phyloP scores from a whole-genome alignment of 225 moss, liverwort and hornwort genomes.

The Bryum argenteum region DNA sequence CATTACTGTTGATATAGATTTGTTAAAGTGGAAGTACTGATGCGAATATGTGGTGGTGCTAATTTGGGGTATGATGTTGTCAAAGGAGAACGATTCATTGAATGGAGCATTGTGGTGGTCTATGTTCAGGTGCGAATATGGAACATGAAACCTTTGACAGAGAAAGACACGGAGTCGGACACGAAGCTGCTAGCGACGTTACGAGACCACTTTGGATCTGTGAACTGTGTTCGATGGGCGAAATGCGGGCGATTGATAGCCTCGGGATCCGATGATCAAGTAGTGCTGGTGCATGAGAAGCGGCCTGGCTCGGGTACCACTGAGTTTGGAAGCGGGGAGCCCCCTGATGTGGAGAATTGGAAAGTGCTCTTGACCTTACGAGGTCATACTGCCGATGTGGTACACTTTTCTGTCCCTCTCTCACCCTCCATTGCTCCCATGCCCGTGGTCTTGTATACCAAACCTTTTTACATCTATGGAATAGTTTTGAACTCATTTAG shows the following conservation, averaged over 20 bases:
- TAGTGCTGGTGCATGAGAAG: conserved; percentile 82
- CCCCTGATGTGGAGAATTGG: conserved; percentile 98
- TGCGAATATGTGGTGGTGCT: conserved; percentile 44
- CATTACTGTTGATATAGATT: not conserved
- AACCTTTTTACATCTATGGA: too few relatives aligned
- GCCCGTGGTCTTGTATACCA: not conserved
- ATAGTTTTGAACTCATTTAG: not conserved
- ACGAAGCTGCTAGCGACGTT: conserved; percentile 83
- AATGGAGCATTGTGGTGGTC: conserved; percentile 23
- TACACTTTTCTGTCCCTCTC: conserved; percentile 49
- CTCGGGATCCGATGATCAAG: conserved; percentile 92
- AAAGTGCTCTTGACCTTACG: conserved; percentile 86
- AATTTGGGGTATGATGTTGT: conserved; percentile 71
- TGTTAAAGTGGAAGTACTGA: not conserved
- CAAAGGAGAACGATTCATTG: conserved; percentile 8
- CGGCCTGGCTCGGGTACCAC: conserved; percentile 94
- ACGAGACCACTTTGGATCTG: conserved; percentile 94
- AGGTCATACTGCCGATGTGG: conserved; percentile 94
- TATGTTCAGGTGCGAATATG: conserved; percentile 78
- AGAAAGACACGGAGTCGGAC: conserved; percentile 60
- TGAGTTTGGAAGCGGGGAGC: conserved; percentile 96
- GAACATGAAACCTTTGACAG: conserved; percentile 80
- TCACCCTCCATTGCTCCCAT: not conserved
- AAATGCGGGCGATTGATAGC: conserved; percentile 84
- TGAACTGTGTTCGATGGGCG: conserved; percentile 98